A percentile compares a stretch with the other conserved stretches of the same genome.
Conservation (phyloP, 1,284 basidiomycete species). For the Mycena sp. region DNA sequence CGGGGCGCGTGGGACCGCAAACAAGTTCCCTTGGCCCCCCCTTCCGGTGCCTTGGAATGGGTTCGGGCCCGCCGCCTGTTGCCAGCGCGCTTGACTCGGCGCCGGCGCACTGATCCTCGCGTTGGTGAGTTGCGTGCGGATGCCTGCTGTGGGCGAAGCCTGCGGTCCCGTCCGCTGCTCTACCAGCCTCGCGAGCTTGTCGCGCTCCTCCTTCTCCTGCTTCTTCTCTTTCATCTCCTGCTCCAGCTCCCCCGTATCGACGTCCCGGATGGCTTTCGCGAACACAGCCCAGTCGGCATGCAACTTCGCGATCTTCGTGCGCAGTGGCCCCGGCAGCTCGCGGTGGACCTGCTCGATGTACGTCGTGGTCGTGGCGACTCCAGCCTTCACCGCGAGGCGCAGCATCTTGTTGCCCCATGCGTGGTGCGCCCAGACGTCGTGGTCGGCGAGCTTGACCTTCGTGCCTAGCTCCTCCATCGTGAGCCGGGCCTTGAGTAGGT, state of each 20-base stretch:
- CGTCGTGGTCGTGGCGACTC: neutral
- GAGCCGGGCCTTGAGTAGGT: neutral
- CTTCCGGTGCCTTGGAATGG: too few relatives aligned
- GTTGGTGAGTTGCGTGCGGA: neutral
- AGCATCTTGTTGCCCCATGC: neutral
- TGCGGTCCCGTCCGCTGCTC: neutral
- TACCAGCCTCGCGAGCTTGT: too few relatives aligned
- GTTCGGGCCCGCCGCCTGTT: too few relatives aligned
- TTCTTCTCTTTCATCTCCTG: neutral
- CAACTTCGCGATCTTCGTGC: neutral
- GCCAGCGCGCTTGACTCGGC: neutral
- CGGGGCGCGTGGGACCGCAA: too few relatives aligned
- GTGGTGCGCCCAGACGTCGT: conserved; percentile 1
- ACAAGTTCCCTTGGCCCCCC: neutral
- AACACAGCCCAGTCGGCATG: neutral
- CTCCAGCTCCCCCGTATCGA: too few relatives aligned
- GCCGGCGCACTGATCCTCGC: neutral
- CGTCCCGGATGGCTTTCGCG: neutral
- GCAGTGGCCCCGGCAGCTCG: neutral
- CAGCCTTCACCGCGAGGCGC: neutral
- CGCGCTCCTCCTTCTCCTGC: too few relatives aligned
- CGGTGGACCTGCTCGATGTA: conserved; percentile 1
- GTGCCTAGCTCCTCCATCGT: conserved; percentile 8
- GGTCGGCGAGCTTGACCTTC: conserved; percentile 4
- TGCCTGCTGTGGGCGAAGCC: neutral